Base-by-base conservation (phyloP, 2,329 filamentous ascomycete species). In the Trichothecium roseum region DNA sequence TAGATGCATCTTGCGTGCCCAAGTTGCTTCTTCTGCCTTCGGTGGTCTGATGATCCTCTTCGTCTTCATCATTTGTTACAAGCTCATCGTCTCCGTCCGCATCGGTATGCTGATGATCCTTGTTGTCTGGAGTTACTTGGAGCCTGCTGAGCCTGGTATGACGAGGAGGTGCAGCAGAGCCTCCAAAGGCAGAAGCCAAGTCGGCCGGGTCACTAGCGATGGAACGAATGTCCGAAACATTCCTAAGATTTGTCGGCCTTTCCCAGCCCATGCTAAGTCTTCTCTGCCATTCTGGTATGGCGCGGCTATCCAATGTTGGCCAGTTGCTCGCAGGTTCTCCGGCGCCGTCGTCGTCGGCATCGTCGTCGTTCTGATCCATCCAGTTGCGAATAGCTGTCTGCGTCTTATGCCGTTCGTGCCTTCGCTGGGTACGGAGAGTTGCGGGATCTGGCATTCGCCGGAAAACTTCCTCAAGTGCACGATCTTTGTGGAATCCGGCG, bases 391-490 rank as follows among this genome's bases (percentile, higher is more conserved):
- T 87, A 1, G 85, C 84, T 40, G 80, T 87, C 44, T 82, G 81
- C 2, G 81, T 85, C 53, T 87, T 81, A 27, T 75, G 73, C 41
- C 78, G 72, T 45, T 84, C 79, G 18, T 74, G 68, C 34, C 72
- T 68, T 33, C 71, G 67, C 32, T 74, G 70, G 2, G 71, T 78
- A 14, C 72, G 69, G 36, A 79, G 59, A 3, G 75, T 67, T 7
- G 71, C 70, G 34, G 74, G 66, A 40, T 81, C 79, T 18, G 83
- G 85, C 0, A 78, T 75, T 14, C 74, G 68, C 41, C 85, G 73
- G 54, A 96, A 96, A 0, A 96, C 86, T 51, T 95, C 88, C 45
- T 94, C 89, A 16, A 96, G 63, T 7, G 86, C 88, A 36, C 78
- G 79, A 46, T 95, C 88, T 51, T 95, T 94, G 47, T 89, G 84